Conservation (phyloP, 768 basidiomycete species). For the Xanthoconium purpureum region DNA sequence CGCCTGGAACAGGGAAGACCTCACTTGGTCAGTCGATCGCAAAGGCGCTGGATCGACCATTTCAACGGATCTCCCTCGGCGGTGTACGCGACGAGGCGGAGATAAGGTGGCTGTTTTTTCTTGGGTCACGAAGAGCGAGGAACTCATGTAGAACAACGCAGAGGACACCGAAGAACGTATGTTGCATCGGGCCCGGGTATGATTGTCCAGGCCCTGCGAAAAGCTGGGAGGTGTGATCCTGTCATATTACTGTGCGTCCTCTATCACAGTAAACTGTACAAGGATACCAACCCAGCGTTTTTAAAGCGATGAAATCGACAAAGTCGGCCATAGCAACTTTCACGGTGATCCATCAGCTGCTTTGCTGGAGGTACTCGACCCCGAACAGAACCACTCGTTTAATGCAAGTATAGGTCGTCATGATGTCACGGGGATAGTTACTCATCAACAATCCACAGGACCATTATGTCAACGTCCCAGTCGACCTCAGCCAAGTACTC, state of each 20-base stretch:
- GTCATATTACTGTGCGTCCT: constrained; percentile 64
- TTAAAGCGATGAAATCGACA: constrained; percentile 81
- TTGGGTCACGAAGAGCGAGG: constrained; percentile 5
- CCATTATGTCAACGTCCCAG: constrained; percentile 87
- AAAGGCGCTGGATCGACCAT: constrained; percentile 75
- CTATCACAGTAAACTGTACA: neutral
- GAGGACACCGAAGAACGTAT: constrained; percentile 78
- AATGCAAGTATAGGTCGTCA: constrained; percentile 45
- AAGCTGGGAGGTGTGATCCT: constrained; percentile 75
- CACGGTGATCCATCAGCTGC: constrained; percentile 93
- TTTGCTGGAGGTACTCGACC: constrained; percentile 87
- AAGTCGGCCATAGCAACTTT: constrained; percentile 81
- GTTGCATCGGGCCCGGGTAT: constrained; percentile 85
- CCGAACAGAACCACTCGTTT: constrained; percentile 86
- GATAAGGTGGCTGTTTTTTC: constrained; percentile 40
- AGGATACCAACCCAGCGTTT: neutral
- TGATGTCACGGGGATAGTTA: neutral
- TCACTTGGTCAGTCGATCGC: constrained; percentile 89
- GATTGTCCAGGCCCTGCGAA: constrained; percentile 83
- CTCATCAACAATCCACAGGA: constrained; percentile 47
- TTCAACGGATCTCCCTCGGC: constrained; percentile 89
- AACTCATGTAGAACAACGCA: constrained; percentile 9
- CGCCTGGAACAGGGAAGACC: constrained; percentile 90
- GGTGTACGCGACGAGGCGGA: constrained; percentile 93
- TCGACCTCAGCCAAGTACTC: constrained; percentile 83